Evolutionary conservation across 2,329 filamentous ascomycete genomes (phyloP).

Genomic region (Cladosporium colombiae): DNA sequence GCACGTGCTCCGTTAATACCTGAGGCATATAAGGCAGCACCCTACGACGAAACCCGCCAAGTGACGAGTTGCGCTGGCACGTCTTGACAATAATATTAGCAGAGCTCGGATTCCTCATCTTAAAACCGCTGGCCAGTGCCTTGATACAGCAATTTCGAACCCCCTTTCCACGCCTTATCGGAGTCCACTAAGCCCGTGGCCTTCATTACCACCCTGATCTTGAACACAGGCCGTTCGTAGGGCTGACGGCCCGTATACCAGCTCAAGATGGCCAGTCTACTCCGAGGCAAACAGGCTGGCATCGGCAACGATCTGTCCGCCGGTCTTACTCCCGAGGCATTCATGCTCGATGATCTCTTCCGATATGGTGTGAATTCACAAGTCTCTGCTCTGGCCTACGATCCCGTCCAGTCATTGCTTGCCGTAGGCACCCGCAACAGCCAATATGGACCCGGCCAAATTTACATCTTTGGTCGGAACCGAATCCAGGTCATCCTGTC

Average conservation of each 20-base stretch:
- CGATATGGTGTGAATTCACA: slow-evolving; percentile 72
- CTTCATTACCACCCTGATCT: not conserved
- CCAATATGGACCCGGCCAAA: slow-evolving; percentile 79
- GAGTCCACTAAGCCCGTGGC: not conserved
- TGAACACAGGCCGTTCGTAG: slow-evolving; percentile 4
- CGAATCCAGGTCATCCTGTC: slow-evolving; percentile 75
- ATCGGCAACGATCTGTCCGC: slow-evolving; percentile 88
- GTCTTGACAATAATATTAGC: slow-evolving; percentile 8
- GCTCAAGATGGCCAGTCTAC: slow-evolving; percentile 73
- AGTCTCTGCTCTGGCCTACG: slow-evolving; percentile 79
- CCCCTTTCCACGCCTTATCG: not conserved
- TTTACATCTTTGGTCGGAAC: slow-evolving; percentile 84
- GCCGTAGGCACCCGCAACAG: slow-evolving; percentile 89
- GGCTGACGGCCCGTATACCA: slow-evolving; percentile 19
- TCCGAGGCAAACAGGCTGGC: slow-evolving; percentile 90
- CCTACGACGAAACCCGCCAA: not conserved
- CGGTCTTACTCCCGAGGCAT: slow-evolving; percentile 74
- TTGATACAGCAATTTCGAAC: not conserved
- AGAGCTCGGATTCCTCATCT: not conserved
- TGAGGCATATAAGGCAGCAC: not conserved
- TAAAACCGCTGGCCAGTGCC: not conserved
- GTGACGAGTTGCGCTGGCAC: slow-evolving; percentile 8
- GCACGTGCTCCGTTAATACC: not conserved
- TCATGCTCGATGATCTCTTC: slow-evolving; percentile 77
- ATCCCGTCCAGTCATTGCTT: slow-evolving; percentile 89